Evolutionary conservation across 164 flowering plant species (phyloP), one percentile per base, ranked within the genome.

Genomic region (Taxillus chinensis): DNA sequence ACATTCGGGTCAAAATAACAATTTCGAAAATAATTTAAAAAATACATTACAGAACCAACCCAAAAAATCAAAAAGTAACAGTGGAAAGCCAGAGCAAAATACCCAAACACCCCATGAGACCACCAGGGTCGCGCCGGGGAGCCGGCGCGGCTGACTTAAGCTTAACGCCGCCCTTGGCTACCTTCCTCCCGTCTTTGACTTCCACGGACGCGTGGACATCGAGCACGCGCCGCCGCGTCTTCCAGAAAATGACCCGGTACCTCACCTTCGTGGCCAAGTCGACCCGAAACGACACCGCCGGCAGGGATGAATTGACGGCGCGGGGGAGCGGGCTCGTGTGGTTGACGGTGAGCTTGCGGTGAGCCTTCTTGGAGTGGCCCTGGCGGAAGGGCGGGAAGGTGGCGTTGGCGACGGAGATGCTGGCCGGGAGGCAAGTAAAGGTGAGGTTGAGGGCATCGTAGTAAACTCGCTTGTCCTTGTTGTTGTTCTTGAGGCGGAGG

Each of bases 381-480:
- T 89, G 95, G 60, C 76, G 74, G 60, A 87, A 89, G 17, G 56
- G 55, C 0, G 55, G 63, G 3, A 84, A 3, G 0, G 77, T 53
- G 17, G 11, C 48, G 39, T 70, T 74, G 2, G 70, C 82, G 0
- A 86, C 37, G 6, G 70, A 15, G 11, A 7, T 12, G 43, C 39
- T 62, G n/a, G 15, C 51, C 0, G 51, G 51, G 51, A 48, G 51
- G 51, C 73, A 76, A 46, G 11, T 73, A 13, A 92, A 57, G 46
- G 82, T 67, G 64, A 92, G 53, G 62, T 73, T 74, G 45, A 86
- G 62, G 71, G 57, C 61, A 42, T 80, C 86, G 63, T 89, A 92
- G 80, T 72, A 71, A 16, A 92, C 63, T 0, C 86, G 89, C 66
- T 76, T 79, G 73, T 87, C 90, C 16, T 86, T 82, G 87, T 87